Percentiles rank a stretch among this genome's conserved stretches.
Evolutionary conservation across 1,284 basidiomycete genomes (phyloP).

Genomic region (Omphalotus olearius): DNA sequence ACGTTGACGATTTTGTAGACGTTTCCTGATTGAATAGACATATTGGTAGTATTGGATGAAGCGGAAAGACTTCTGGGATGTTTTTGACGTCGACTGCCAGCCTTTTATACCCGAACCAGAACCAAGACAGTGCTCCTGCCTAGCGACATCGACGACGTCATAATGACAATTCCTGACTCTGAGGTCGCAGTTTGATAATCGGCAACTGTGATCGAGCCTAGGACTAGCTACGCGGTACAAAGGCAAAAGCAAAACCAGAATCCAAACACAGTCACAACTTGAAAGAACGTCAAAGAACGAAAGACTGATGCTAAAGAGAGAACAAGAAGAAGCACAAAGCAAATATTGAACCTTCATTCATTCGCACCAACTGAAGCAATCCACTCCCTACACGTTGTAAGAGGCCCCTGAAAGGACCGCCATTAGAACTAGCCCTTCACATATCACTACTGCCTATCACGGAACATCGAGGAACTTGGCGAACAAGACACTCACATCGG

Average conservation of each 20-base stretch:
- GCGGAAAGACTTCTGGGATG: too few species aligned
- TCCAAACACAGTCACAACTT: not conserved
- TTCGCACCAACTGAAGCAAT: conserved; percentile 2
- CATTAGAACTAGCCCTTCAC: not conserved
- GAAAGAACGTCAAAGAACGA: not conserved
- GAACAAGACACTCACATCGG: conserved; percentile 31
- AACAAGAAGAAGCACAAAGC: not conserved
- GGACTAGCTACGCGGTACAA: too few species aligned
- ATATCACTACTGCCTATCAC: too few species aligned
- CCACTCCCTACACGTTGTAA: conserved; percentile 10
- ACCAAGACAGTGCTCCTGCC: too few species aligned
- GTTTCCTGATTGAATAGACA: conserved; percentile 17
- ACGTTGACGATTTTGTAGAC: conserved; percentile 47
- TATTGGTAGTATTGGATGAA: not conserved
- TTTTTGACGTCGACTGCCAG: too few species aligned
- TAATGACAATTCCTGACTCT: too few species aligned
- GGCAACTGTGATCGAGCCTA: too few species aligned
- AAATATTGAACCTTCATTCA: not conserved
- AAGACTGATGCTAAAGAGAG: too few species aligned
- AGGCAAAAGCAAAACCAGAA: too few species aligned
- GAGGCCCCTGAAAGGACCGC: not conserved
- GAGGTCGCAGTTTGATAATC: too few species aligned
- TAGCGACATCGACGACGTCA: too few species aligned
- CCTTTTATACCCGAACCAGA: not conserved
- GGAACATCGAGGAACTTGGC: not conserved